These are phyloP conservation scores for Mycena crocata DNA, from an alignment of 768 basidiomycete genomes.

Conservation along the genomic window DNA sequence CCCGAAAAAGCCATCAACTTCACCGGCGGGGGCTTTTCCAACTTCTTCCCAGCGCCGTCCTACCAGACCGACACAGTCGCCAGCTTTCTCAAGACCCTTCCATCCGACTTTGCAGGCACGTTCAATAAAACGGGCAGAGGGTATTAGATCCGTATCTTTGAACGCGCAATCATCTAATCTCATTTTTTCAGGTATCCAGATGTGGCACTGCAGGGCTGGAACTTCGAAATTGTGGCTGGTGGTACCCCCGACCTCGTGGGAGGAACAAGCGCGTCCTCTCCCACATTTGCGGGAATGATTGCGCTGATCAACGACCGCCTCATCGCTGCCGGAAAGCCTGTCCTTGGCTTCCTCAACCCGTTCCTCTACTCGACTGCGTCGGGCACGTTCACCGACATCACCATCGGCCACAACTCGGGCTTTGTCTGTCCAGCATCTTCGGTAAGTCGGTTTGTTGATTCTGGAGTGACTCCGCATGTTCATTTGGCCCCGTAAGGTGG, in stretches of 20 bases:
- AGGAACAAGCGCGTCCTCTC: constrained; percentile 59
- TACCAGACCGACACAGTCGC: constrained; percentile 46
- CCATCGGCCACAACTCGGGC: constrained; percentile 16
- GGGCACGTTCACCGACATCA: constrained; percentile 5
- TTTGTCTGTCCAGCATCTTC: constrained; percentile 1
- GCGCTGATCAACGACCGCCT: constrained; percentile 58
- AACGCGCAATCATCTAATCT: too few species aligned
- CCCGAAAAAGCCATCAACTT: constrained; percentile 12
- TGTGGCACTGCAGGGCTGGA: constrained; percentile 20
- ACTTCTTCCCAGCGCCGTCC: constrained; percentile 46
- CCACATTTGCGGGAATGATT: constrained; percentile 56
- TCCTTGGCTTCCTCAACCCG: constrained; percentile 46
- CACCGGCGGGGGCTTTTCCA: constrained; percentile 54
- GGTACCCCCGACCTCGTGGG: constrained; percentile 13
- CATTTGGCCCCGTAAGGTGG: background rate
- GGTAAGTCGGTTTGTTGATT: background rate
- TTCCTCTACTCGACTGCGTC: background rate
- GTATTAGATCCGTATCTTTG: too few species aligned
- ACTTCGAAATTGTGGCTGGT: background rate
- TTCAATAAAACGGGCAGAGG: constrained; percentile 29
- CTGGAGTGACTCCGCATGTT: background rate
- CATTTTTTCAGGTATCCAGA: too few species aligned
- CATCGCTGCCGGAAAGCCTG: constrained; percentile 38
- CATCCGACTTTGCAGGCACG: constrained; percentile 3
- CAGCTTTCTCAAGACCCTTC: constrained; percentile 37